These are phyloP conservation scores for Micractinium sp. DNA, from an alignment of 139 green algal genomes.

Conservation along the genomic window DNA sequence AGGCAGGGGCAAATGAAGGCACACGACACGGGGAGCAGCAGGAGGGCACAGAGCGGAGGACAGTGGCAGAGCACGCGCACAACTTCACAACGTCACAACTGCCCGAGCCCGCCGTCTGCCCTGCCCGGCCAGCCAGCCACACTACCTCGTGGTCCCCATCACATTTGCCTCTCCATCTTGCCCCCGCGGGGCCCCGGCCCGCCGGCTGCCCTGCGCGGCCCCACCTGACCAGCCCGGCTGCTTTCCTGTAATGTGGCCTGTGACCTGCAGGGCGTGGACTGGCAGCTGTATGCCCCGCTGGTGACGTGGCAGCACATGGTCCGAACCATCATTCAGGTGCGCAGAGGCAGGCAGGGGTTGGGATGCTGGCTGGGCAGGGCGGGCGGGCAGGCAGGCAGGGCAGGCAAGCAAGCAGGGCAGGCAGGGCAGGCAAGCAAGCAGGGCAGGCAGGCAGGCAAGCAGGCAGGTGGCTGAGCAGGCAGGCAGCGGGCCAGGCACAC, in stretches of 20 bases:
- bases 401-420: background rate
- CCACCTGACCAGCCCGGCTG: background rate
- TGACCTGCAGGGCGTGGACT: background rate
- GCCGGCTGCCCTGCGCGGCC: too few species aligned
- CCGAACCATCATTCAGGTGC: slow-evolving; percentile 46
- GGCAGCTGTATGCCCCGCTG: background rate
- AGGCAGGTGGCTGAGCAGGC: background rate
- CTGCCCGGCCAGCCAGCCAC: too few species aligned
- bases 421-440: background rate
- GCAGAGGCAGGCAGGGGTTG: background rate
- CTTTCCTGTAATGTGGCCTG: background rate
- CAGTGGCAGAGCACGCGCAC: too few species aligned
- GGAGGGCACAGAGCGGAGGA: too few species aligned
- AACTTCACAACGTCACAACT: too few species aligned
- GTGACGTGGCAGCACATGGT: slow-evolving; percentile 42
- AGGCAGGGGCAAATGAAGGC: background rate
- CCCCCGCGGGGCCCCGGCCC: too few species aligned
- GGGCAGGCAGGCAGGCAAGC: background rate
- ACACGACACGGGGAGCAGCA: too few species aligned
- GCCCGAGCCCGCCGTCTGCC: too few species aligned
- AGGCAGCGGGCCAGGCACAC: background rate
- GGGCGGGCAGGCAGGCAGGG: background rate
- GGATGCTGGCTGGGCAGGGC: background rate
- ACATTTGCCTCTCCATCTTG: too few species aligned
- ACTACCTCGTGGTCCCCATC: too few species aligned